Conservation (phyloP, 441 rosid genomes). For the Breynia disticha region DNA sequence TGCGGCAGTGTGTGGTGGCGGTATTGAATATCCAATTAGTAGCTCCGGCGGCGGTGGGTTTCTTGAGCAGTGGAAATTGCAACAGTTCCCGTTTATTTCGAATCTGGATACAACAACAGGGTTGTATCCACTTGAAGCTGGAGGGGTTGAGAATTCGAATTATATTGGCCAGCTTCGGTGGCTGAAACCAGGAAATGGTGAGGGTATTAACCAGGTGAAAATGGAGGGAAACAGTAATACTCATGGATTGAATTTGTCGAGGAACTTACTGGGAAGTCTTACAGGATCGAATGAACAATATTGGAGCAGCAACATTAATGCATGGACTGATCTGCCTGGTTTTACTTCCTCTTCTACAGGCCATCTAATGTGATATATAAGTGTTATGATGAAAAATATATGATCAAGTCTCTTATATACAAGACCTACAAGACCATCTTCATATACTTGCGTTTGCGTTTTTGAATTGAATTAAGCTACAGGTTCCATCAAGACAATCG, state of each 20-base stretch:
- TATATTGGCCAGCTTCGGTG: no score
- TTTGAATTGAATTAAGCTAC: no score
- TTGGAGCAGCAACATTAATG: constrained; percentile 29
- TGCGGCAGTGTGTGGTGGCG: constrained; percentile 14
- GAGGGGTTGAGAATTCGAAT: no score
- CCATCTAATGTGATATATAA: constrained; percentile 31
- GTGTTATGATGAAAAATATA: no score
- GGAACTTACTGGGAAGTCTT: constrained; percentile 40
- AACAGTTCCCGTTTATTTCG: constrained; percentile 39
- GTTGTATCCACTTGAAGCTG: constrained; percentile 15
- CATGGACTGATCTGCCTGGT: constrained; percentile 81
- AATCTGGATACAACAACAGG: constrained; percentile 38
- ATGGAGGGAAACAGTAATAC: constrained; percentile 40
- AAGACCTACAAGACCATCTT: no score
- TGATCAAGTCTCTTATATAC: neutral
- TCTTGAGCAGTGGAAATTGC: constrained; percentile 57
- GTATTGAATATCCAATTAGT: constrained; percentile 22
- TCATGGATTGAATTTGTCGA: constrained; percentile 36
- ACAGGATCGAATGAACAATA: constrained; percentile 33
- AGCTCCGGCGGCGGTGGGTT: constrained; percentile 21
- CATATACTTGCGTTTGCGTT: no score
- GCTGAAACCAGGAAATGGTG: constrained; percentile 8
- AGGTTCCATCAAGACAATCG: no score
- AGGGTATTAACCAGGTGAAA: constrained; percentile 41
- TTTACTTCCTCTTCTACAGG: constrained; percentile 52